These are phyloP conservation scores for Argentina anserina DNA, from an alignment of 306 rosid genomes.

Conservation along the genomic window DNA sequence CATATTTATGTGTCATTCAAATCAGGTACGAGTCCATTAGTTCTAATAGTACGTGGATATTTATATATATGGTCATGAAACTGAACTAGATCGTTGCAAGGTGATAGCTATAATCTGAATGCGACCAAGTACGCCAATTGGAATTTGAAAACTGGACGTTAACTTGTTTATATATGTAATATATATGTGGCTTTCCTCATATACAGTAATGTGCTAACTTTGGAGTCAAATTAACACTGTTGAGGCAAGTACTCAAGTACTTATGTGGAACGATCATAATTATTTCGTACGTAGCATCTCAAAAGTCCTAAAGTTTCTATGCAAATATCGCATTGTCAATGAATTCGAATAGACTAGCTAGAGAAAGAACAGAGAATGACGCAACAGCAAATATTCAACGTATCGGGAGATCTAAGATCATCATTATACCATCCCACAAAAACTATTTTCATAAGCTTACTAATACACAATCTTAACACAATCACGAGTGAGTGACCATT, in stretches of 20 bases:
- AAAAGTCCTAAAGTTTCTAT: background rate
- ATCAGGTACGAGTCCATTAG: background rate
- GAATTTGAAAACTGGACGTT: background rate
- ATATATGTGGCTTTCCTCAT: background rate
- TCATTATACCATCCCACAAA: too few relatives aligned
- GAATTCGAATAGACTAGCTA: background rate
- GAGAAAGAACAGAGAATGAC: too few relatives aligned
- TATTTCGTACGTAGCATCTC: background rate
- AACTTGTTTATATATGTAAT: background rate
- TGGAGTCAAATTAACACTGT: conserved; percentile 10
- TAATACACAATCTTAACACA: too few relatives aligned
- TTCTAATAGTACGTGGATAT: background rate
- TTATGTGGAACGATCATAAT: background rate
- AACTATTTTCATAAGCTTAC: too few relatives aligned
- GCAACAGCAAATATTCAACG: background rate
- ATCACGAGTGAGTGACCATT: too few relatives aligned
- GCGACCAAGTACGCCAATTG: conserved; percentile 1
- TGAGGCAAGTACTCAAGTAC: background rate
- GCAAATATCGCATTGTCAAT: background rate
- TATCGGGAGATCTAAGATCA: background rate
- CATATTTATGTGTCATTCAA: background rate
- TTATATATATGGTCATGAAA: background rate
- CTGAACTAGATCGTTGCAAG: background rate
- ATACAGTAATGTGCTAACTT: background rate
- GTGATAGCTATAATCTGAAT: background rate